These are phyloP conservation scores for Penicillium fimorum DNA, from an alignment of 495 filamentous ascomycete genomes.

Conservation along the genomic window DNA sequence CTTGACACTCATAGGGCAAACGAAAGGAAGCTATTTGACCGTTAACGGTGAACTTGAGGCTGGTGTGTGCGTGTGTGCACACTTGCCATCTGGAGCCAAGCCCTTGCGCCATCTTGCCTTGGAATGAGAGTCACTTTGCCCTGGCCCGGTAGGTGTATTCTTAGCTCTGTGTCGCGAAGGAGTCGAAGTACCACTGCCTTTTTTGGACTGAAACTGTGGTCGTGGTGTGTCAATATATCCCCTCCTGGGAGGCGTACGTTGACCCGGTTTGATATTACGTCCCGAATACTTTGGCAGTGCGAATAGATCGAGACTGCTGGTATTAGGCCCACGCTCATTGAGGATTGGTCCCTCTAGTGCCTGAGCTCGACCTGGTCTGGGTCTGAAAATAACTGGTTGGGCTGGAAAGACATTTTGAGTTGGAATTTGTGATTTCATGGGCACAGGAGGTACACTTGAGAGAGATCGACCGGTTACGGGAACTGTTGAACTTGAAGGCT, in stretches of 20 bases:
- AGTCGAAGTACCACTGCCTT: background rate
- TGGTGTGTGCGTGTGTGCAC: background rate
- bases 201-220: background rate
- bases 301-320: background rate
- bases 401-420: background rate
- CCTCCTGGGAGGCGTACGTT: background rate
- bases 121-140: background rate
- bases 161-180: background rate
- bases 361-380: background rate
- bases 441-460: background rate
- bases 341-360: background rate
- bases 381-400: background rate
- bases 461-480: background rate
- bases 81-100: background rate
- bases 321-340: background rate
- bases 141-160: too few species aligned
- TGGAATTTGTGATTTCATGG: too few species aligned
- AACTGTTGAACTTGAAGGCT: too few species aligned
- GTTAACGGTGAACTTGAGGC: background rate
- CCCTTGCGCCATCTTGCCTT: slow-evolving; percentile 2
- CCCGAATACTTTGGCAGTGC: background rate
- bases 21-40: background rate
- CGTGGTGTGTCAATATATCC: background rate
- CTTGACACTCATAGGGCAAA: background rate
- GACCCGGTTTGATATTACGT: background rate